Base-by-base conservation (phyloP, 805 yeast species). In the Kodamaea sagamina region DNA sequence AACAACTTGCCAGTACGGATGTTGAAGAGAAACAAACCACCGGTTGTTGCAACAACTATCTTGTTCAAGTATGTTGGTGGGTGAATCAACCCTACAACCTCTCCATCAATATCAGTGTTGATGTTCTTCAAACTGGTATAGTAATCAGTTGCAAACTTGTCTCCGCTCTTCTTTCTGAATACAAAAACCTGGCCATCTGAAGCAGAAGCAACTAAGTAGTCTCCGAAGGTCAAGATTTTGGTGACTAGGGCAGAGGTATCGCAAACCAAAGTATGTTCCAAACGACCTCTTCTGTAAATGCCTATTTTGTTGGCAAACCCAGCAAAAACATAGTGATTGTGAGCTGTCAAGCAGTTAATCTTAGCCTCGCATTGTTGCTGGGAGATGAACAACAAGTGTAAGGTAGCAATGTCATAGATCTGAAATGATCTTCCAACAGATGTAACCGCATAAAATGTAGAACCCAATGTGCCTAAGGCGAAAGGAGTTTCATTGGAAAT, bases 21-120 rank as follows among this genome's bases (percentile, higher is more conserved):
- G 57, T 93, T 95, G 64, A 75, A 77, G 19, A 95, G 66, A 40
- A 79, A 62, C 10, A 90, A 45, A 36, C 77, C 74, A 2, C 77
- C 62, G 4, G 82, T 72, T 1, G 97, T 87, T n/a, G 90, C 87
- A 22, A 92, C 81, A 1, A 86, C 83, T 19, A 95, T 68, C 59
- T 93, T 93, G 71, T 93, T 93, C 57, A 95, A 64, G 59, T 92
- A 90, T 0, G 99, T 92, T 22, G 97, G 90, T 39, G 92, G 84
- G 62, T 93, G 99, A 8, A 79, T 56, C 13, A 86, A 51, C 32
- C 81, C 83, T 8, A 84, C 82, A 12, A 93, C 75, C 6, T 72
- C 75, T 16, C 96, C 97, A 50, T 85, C 82, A 11, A 82, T 63
- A n/a, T 74, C 63, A 19, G 82, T 78, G 43, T 63, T 63, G 42